These are phyloP conservation scores for Melampsora larici-populina DNA, from an alignment of 1,284 basidiomycete genomes.

Conservation along the genomic window DNA sequence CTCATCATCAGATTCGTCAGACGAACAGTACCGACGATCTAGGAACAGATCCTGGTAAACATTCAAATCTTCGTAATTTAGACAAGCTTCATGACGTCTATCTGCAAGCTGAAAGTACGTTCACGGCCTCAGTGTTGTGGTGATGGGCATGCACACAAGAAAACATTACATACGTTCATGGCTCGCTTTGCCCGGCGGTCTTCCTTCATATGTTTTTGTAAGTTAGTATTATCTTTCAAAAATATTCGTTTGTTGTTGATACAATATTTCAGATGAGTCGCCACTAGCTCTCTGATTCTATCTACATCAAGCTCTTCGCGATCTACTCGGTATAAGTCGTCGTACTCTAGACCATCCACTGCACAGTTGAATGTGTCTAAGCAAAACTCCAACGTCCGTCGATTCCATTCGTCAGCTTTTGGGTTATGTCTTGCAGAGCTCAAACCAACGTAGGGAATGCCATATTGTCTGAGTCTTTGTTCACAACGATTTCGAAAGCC, in stretches of 20 bases:
- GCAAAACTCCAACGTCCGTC: conserved; percentile 1
- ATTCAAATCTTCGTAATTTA: not conserved
- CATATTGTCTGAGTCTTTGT: not conserved
- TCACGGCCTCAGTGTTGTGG: not conserved
- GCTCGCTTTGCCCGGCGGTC: no score
- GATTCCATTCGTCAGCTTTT: conserved; percentile 11
- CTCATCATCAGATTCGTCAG: no score
- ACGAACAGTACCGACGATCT: no score
- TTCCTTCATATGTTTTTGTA: not conserved
- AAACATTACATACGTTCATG: no score
- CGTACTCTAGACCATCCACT: not conserved
- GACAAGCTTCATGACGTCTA: not conserved
- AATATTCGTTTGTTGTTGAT: not conserved
- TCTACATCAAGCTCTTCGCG: not conserved
- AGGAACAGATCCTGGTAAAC: no score
- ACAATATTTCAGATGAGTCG: not conserved
- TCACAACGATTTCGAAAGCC: not conserved
- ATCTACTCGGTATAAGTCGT: not conserved
- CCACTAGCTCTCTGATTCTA: not conserved
- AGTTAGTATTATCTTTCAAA: not conserved
- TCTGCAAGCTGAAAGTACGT: not conserved
- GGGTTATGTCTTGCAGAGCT: not conserved
- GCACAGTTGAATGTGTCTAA: conserved; percentile 7
- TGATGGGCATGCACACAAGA: no score
- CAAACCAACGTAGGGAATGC: no score